Evolutionary conservation across 75 land plant species (phyloP).

Genomic region (Cryptomeria japonica): DNA sequence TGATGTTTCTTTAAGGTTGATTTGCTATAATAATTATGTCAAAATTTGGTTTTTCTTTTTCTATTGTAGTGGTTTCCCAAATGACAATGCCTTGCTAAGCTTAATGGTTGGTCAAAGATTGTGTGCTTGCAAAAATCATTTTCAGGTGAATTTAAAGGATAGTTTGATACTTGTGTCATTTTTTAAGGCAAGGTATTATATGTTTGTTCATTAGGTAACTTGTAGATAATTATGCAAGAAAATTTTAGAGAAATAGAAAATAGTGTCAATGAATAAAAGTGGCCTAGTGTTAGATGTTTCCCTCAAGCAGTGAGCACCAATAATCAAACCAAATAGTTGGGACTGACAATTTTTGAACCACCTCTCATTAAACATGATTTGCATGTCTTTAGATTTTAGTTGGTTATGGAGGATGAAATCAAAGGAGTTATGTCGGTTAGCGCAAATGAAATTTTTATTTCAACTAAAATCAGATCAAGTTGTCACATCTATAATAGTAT

Average conservation of each 20-base stretch:
- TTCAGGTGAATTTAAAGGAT: neutral
- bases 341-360: neutral
- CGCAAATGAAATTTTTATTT: neutral
- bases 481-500: too few relatives aligned
- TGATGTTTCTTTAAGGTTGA: constrained; percentile 19
- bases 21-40: constrained; percentile 28
- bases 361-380: constrained; percentile 2
- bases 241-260: too few relatives aligned
- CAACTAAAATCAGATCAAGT: constrained; percentile 1
- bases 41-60: constrained; percentile 23
- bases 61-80: constrained; percentile 29
- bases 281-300: neutral
- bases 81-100: constrained; percentile 29
- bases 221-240: too few relatives aligned
- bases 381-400: neutral
- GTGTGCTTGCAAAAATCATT: neutral
- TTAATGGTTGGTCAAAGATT: neutral
- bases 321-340: neutral
- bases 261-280: too few relatives aligned
- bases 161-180: constrained; percentile 27
- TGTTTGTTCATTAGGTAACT: neutral
- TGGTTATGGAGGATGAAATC: constrained; percentile 25
- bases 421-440: constrained; percentile 33
- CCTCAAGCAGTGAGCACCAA: too few relatives aligned
- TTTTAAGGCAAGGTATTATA: constrained; percentile 5